phyloP scores from a whole-genome alignment of 805 yeast genomes.

The Kodamaea fukazawae region DNA sequence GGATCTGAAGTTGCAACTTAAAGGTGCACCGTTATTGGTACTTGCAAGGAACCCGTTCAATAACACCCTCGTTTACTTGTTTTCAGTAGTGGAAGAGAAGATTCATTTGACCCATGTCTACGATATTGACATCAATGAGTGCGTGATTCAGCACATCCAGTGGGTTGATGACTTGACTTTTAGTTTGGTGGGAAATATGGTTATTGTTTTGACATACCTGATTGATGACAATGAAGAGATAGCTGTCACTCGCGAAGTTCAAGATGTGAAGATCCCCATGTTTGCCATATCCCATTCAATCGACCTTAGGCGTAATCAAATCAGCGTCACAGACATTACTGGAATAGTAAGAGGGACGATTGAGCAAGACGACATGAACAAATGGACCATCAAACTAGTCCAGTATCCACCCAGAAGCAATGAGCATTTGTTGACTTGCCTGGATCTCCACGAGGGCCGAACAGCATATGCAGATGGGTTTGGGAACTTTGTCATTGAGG shows the following conservation, averaged over 20 bases:
- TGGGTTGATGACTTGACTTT: conserved; percentile 13
- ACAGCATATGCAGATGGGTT: conserved; percentile 25
- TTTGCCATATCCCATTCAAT: conserved; percentile 3
- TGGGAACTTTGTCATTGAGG: conserved; percentile 25
- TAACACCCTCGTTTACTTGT: conserved; percentile 4
- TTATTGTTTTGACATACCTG: conserved; percentile 12
- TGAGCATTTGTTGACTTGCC: conserved; percentile 6
- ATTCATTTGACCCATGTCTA: conserved; percentile 1
- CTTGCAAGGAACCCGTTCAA: conserved; percentile 13
- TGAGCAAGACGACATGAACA: background rate
- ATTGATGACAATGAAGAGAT: background rate
- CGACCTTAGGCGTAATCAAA: background rate
- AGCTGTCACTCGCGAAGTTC: background rate
- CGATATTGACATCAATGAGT: conserved; percentile 1
- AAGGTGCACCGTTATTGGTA: conserved; percentile 14
- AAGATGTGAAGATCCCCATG: conserved; percentile 6
- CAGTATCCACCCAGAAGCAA: background rate
- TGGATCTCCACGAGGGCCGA: conserved; percentile 6
- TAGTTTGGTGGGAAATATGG: conserved; percentile 18
- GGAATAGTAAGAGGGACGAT: conserved; percentile 3
- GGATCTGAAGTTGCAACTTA: conserved; percentile 2
- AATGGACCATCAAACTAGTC: background rate
- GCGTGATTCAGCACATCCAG: conserved; percentile 10
- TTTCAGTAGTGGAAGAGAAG: conserved; percentile 3
- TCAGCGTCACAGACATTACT: conserved; percentile 3